These are phyloP conservation scores for Rehmannia glutinosa DNA, from an alignment of 257 asterid genomes.

Conservation along the genomic window DNA sequence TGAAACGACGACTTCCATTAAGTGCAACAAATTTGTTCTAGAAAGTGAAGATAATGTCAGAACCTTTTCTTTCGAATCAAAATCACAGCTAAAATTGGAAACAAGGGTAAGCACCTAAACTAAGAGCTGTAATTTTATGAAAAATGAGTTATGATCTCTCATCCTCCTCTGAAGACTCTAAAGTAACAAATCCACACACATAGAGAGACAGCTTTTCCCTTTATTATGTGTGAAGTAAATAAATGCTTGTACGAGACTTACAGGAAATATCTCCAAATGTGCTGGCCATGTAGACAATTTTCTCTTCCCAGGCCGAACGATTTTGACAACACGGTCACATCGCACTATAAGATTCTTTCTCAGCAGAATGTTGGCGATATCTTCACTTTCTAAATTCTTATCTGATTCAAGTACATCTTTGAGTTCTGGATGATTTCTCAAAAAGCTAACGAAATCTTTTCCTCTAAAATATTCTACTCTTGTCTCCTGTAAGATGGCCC, in stretches of 20 bases:
- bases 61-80: too few relatives aligned
- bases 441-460: conserved; percentile 77
- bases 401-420: conserved; percentile 81
- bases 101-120: neutral
- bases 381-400: conserved; percentile 70
- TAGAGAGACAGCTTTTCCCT: neutral
- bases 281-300: conserved; percentile 98
- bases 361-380: conserved; percentile 67
- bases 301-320: conserved; percentile 92
- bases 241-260: conserved; percentile 36
- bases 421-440: conserved; percentile 76
- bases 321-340: conserved; percentile 90
- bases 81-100: too few relatives aligned
- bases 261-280: conserved; percentile 80
- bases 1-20: too few relatives aligned
- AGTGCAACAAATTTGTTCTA: neutral
- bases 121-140: too few relatives aligned
- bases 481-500: conserved; percentile 98
- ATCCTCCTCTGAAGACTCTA: neutral
- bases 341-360: conserved; percentile 84
- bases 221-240: neutral
- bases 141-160: too few relatives aligned
- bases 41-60: neutral
- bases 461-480: conserved; percentile 98
- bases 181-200: neutral